Conservation (phyloP, 139 green algal genomes). For the Auxenochlorella pyrenoidosa region DNA sequence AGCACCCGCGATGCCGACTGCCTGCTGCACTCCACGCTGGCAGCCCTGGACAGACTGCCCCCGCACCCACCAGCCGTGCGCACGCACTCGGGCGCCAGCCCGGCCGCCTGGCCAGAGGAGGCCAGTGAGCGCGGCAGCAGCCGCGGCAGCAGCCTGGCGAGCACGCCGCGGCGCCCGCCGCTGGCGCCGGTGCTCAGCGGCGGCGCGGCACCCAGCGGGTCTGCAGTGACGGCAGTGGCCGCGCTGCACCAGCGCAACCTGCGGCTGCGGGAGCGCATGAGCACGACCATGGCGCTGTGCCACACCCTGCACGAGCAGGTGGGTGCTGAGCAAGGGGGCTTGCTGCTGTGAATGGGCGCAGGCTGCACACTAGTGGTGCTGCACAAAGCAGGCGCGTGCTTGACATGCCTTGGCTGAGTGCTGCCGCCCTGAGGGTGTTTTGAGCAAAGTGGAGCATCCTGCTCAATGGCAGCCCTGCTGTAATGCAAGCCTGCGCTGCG, state of each 20-base stretch:
- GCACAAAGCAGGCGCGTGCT: background rate
- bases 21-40: background rate
- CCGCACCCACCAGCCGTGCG: background rate
- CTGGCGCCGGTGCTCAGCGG: background rate
- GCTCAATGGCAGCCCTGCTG: too few relatives aligned
- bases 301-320: slow-evolving; percentile 17
- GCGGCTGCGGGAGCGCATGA: background rate
- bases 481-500: too few relatives aligned
- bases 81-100: too few relatives aligned
- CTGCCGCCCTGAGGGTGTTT: too few relatives aligned
- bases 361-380: background rate
- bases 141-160: background rate
- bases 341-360: background rate
- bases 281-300: background rate
- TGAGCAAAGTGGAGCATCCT: too few relatives aligned
- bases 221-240: background rate
- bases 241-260: slow-evolving; percentile 4
- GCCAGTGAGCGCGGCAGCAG: background rate
- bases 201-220: background rate
- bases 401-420: too few relatives aligned
- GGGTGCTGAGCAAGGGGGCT: background rate
- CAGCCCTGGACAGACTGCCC: background rate
- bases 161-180: background rate
- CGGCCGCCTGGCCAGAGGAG: background rate
- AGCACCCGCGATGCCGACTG: background rate